Base-by-base conservation (phyloP, 2,329 filamentous ascomycete genomes). In the Fusarium oxysporum region DNA sequence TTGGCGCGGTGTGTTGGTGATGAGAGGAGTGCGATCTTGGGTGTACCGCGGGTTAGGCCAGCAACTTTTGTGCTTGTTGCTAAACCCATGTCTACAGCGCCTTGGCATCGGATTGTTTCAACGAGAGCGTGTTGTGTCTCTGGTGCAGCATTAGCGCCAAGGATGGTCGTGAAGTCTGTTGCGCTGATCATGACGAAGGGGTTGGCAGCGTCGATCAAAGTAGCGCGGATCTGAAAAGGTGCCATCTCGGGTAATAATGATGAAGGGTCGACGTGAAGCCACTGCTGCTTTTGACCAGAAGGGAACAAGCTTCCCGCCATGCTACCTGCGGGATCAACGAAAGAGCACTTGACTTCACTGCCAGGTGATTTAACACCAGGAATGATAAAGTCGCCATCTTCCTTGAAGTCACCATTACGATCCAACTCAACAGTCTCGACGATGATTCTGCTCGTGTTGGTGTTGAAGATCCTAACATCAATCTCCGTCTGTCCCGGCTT, bases 261-360 rank as follows among this genome's bases (percentile, higher is more conserved):
- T 1, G 51, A 33, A 1, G 55, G 63, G 3, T 68, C 43, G n/a
- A 65, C 43, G 8, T 38, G 90, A 84, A 6, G 84, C 75, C 1
- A 79, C n/a, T 71, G 53, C 21, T 71, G 68, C 19, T 58, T 78
- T n/a, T 83, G 83, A 0, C 89, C 88, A 0, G 89, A 91, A 0
- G 90, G 90, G 13, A 92, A 82, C 1, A 89, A 76, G 68, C 84
- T 85, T 7, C 87, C 87, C 0, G 90, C 92, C 80, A 89, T 89
- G 54, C 88, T 89, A 0, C 90, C 90, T 4, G 84, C 88, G 0
- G 90, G 90, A 32, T 88, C 80, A 21, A 89, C 78, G 68, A 92
- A 92, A 6, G 87, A 86, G 17, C 92, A 83, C 58, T 85, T 86
- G 68, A 92, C 87, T 56, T 85, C 83, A 3, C 88, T 86, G 1